Evolutionary conservation across 768 basidiomycete species (phyloP), one percentile per base, ranked within the genome.

Genomic region (Kwoniella sp.): DNA sequence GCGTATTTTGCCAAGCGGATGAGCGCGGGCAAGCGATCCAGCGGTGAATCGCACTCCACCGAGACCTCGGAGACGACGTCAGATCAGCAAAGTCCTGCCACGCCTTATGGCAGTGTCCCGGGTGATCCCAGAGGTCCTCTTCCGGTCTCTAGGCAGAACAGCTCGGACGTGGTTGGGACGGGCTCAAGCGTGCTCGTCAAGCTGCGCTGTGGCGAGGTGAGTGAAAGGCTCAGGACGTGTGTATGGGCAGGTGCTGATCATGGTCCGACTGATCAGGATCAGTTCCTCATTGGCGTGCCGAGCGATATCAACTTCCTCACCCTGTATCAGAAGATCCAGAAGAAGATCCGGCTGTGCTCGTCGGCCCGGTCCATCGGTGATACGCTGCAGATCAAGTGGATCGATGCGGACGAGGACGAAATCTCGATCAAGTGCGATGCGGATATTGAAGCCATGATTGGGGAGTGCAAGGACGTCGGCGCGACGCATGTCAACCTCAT

Each of bases 331-430:
- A 86, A 85, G 70, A 89, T 98, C 1, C 85, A 87, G 28, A 84
- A 84, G 77, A 98, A 96, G 81, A 92, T 96, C 62, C 81, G 89
- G 26, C 79, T 92, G 23, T 93, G 90, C 71, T 89, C 89, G 17
- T 87, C 87, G 2, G 26, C 36, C 79, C 84, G 59, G 77, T 33
- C 15, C 8, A 27, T 29, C 28, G 25, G 29, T 25, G 53, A 43
- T 27, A 38, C 49, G 8, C 19, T 67, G 6, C 46, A 56, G 23
- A 59, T 68, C 58, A 60, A 60, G 46, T 68, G 66, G 66, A 46
- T 68, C 28, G 67, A 65, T 43, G 22, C 57, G 22, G 67, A 69
- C 29, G 43, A 57, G 36, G 67, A 69, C 42, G 63, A 69, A 45
- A 51, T 69, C n/a, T 50, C 67, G 11, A 39, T 69, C 34, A 55